phyloP scores from a whole-genome alignment of 106 monocot species.

The Amphibolis antarctica region DNA sequence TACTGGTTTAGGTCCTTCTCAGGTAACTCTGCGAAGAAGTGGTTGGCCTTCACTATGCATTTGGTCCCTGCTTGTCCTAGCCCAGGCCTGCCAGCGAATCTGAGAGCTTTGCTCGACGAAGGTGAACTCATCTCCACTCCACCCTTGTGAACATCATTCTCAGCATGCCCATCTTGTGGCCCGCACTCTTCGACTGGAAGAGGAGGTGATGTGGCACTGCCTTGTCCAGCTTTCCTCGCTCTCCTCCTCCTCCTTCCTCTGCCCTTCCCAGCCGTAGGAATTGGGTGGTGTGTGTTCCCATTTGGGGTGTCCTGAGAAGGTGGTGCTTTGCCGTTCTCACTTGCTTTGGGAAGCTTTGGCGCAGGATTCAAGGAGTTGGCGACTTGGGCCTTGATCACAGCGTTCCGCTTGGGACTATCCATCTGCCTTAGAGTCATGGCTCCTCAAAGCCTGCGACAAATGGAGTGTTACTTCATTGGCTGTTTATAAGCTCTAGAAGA shows the following conservation, averaged over 20 bases:
- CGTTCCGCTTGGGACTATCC: constrained; percentile 28
- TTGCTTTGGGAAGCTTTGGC: constrained; percentile 14
- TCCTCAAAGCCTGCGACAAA: constrained; percentile 1
- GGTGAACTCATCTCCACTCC: constrained; percentile 19
- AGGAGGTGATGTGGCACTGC: constrained; percentile 5
- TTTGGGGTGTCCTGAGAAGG: constrained; percentile 8
- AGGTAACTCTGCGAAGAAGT: constrained; percentile 34
- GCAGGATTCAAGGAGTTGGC: constrained; percentile 4
- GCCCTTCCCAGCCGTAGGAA: constrained; percentile 9
- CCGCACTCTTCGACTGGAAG: background rate
- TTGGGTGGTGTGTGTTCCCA: background rate
- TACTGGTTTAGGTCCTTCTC: constrained; percentile 38
- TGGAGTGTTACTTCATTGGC: background rate
- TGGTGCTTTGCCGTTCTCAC: constrained; percentile 17
- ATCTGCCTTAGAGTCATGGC: constrained; percentile 34
- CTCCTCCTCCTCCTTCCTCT: constrained; percentile 22
- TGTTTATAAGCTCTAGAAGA: too few relatives aligned
- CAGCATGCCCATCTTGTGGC: constrained; percentile 3
- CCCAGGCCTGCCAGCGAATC: constrained; percentile 34
- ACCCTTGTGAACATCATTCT: background rate
- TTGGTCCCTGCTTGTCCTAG: constrained; percentile 29
- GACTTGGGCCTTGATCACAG: constrained; percentile 28
- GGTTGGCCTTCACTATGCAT: constrained; percentile 38
- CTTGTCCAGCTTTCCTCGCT: constrained; percentile 10
- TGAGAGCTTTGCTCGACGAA: constrained; percentile 26